Evolutionary conservation across 2,329 filamentous ascomycete species (phyloP).

Genomic region (Aspergillus fructus): DNA sequence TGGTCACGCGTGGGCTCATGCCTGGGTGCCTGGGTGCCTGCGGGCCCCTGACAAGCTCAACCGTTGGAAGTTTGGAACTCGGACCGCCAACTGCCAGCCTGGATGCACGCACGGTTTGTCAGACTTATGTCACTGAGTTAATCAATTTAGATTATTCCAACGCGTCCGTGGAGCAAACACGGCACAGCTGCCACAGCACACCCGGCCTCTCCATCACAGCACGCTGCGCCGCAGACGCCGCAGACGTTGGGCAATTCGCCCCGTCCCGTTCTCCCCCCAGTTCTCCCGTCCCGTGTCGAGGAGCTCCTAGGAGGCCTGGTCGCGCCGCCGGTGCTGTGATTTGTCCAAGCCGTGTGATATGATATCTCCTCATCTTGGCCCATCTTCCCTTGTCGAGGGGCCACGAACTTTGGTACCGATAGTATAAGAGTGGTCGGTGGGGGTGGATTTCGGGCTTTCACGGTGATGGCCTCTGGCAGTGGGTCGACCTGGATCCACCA

Average conservation of each 20-base stretch:
- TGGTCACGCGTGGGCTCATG: neutral
- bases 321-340: neutral
- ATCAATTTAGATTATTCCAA: neutral
- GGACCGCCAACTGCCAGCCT: too few relatives aligned
- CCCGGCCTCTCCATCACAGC: neutral
- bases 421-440: neutral
- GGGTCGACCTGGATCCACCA: neutral
- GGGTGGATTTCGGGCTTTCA: neutral
- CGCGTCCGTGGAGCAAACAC: constrained; percentile 5
- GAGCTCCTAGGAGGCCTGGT: neutral
- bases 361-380: neutral
- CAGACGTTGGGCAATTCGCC: constrained; percentile 5
- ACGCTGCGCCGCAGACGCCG: neutral
- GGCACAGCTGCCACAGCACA: constrained; percentile 1
- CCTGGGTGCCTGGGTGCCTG: neutral
- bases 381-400: neutral
- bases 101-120: neutral
- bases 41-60: neutral
- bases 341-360: constrained; percentile 3
- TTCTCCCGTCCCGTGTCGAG: neutral
- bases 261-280: constrained; percentile 6
- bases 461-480: neutral
- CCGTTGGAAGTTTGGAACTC: neutral
- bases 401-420: constrained; percentile 4
- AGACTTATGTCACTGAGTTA: neutral